Evolutionary conservation across 1,139 yeast species (phyloP).

Genomic region (Geotrichum klebahnii): DNA sequence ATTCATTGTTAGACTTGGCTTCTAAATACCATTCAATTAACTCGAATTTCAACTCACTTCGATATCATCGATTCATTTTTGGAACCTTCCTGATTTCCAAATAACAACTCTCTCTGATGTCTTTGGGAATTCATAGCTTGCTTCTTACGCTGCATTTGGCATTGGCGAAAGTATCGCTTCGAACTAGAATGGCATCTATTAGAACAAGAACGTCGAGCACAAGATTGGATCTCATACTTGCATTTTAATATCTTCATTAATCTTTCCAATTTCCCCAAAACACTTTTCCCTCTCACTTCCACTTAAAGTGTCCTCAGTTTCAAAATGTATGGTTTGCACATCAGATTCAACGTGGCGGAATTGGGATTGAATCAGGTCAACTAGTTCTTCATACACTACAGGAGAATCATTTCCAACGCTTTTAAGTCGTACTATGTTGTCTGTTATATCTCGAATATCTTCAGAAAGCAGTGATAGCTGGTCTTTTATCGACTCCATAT

Average conservation of each 20-base stretch:
- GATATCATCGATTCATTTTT: background rate
- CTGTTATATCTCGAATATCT: conserved; percentile 27
- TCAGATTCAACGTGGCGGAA: conserved; percentile 31
- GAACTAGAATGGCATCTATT: conserved; percentile 16
- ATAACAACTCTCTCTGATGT: conserved; percentile 31
- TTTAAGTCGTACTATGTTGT: conserved; percentile 28
- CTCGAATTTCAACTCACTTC: conserved; percentile 9
- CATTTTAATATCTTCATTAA: conserved; percentile 31
- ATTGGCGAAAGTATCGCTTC: conserved; percentile 31
- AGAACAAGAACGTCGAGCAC: background rate
- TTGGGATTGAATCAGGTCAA: conserved; percentile 32
- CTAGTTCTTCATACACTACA: conserved; percentile 32
- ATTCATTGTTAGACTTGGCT: conserved; percentile 3
- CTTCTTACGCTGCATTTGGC: conserved; percentile 34
- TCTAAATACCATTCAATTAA: background rate
- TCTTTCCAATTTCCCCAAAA: conserved; percentile 29
- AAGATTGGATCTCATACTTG: conserved; percentile 8
- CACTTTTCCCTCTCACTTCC: conserved; percentile 21
- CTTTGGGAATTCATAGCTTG: conserved; percentile 28
- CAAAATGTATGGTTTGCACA: conserved; percentile 27
- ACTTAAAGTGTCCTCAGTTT: conserved; percentile 23
- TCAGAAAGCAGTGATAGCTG: conserved; percentile 24
- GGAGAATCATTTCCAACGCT: conserved; percentile 24
- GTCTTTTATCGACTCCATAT: conserved; percentile 16
- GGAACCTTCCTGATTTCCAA: conserved; percentile 22